Evolutionary conservation across 2,329 filamentous ascomycete genomes (phyloP).

Genomic region (Byssothecium circinans): DNA sequence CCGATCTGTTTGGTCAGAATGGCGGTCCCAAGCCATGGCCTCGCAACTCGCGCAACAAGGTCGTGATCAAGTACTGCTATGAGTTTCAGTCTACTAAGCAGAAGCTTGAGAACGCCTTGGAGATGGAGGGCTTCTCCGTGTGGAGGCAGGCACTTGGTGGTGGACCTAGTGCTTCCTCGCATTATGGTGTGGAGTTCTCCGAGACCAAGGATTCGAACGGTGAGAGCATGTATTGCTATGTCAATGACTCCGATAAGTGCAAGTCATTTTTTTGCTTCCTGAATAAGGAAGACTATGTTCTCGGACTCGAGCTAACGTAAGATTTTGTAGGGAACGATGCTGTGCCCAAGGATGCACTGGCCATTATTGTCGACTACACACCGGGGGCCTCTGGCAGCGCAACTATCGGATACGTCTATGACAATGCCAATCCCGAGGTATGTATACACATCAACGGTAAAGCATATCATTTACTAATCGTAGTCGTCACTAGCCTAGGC

Average conservation of each 20-base stretch:
- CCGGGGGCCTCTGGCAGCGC: neutral
- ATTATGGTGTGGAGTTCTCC: neutral
- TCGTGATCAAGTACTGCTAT: constrained; percentile 2
- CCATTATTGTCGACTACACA: neutral
- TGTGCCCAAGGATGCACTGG: neutral
- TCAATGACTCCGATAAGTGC: neutral
- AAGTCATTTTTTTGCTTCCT: no score
- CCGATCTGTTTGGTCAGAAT: constrained; percentile 1
- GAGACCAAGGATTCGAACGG: neutral
- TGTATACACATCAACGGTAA: neutral
- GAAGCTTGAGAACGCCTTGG: neutral
- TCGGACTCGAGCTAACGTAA: no score
- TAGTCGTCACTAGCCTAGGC: neutral
- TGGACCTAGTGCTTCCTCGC: neutral
- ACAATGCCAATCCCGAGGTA: neutral
- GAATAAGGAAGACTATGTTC: no score
- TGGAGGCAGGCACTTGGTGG: neutral
- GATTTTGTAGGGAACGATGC: neutral
- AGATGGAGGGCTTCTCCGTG: neutral
- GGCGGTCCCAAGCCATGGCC: constrained; percentile 1
- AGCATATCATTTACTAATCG: neutral
- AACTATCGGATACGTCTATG: neutral
- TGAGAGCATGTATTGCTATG: neutral
- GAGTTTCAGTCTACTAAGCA: neutral
- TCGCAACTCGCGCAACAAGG: constrained; percentile 1